These are phyloP conservation scores for Hypoxylon rickii DNA, from an alignment of 495 filamentous ascomycete species.

Conservation along the genomic window DNA sequence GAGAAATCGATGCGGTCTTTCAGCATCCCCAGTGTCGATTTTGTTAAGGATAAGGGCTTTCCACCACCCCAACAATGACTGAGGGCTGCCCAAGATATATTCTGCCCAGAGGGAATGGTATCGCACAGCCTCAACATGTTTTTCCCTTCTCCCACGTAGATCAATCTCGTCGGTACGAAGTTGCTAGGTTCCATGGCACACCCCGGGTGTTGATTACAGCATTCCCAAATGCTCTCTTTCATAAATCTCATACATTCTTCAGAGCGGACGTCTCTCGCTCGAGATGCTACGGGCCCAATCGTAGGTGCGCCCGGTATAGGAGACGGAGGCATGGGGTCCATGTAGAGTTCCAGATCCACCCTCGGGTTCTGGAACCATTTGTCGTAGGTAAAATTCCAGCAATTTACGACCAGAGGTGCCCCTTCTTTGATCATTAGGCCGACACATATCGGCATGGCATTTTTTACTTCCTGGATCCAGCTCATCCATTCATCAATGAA, in stretches of 20 bases:
- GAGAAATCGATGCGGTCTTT: slow-evolving; percentile 13
- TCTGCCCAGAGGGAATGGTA: not conserved
- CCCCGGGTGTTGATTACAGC: slow-evolving; percentile 8
- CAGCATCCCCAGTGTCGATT: slow-evolving; percentile 4
- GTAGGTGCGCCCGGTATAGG: slow-evolving; percentile 17
- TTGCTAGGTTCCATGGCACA: not conserved
- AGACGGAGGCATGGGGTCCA: slow-evolving; percentile 16
- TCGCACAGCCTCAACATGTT: slow-evolving; percentile 11
- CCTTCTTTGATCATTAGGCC: slow-evolving; percentile 24
- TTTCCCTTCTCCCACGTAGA: slow-evolving; percentile 20
- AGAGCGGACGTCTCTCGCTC: slow-evolving; percentile 15
- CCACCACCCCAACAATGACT: slow-evolving; percentile 39
- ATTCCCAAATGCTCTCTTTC: slow-evolving; percentile 19
- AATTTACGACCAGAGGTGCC: slow-evolving; percentile 18
- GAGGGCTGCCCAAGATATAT: slow-evolving; percentile 29
- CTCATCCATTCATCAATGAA: slow-evolving; percentile 27
- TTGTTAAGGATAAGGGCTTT: slow-evolving; percentile 15
- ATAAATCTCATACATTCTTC: slow-evolving; percentile 21
- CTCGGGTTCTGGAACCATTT: slow-evolving; percentile 24
- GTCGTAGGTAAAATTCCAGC: slow-evolving; percentile 27
- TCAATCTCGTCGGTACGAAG: slow-evolving; percentile 18
- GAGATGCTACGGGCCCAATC: slow-evolving; percentile 3
- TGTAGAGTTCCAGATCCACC: slow-evolving; percentile 24
- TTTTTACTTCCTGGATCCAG: slow-evolving; percentile 22
- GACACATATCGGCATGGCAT: slow-evolving; percentile 19